Percentiles rank a stretch among this genome's conserved stretches.
Conservation (phyloP, 2,329 filamentous ascomycete genomes). For the Colletotrichum magnum region DNA sequence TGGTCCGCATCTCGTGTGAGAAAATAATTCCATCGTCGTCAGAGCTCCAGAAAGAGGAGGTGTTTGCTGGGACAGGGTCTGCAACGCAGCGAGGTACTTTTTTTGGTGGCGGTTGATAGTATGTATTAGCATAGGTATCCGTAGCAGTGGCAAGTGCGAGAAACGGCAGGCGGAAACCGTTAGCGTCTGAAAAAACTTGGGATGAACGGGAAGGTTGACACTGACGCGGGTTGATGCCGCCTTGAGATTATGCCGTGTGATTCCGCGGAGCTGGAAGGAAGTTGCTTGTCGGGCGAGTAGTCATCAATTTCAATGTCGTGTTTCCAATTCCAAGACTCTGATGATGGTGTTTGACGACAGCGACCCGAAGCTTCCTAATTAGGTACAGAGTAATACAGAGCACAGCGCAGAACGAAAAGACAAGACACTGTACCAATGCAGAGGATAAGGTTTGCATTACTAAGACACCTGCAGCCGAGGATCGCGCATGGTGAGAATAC, state of each 20-base stretch:
- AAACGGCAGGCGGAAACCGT: constrained; percentile 20
- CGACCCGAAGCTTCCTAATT: too few relatives aligned
- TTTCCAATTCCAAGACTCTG: too few relatives aligned
- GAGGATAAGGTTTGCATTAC: constrained; percentile 41
- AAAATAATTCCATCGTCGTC: constrained; percentile 19
- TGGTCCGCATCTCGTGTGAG: background rate
- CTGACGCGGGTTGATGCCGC: background rate
- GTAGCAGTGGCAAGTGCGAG: background rate
- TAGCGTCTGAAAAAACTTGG: constrained; percentile 23
- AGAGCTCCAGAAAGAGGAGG: constrained; percentile 34
- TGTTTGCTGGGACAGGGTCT: constrained; percentile 36
- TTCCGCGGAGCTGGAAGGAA: constrained; percentile 13
- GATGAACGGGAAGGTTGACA: constrained; percentile 28
- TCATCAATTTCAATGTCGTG: constrained; percentile 1
- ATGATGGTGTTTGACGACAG: too few relatives aligned
- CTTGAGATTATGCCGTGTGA: constrained; percentile 4
- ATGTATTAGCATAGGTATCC: too few relatives aligned
- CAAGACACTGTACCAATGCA: constrained; percentile 36
- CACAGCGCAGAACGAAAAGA: background rate
- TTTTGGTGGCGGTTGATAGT: background rate
- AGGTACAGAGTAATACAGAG: background rate
- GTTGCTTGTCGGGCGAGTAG: constrained; percentile 18
- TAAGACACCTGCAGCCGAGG: constrained; percentile 33
- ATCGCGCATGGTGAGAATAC: constrained; percentile 31
- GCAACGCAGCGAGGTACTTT: constrained; percentile 28